Conservation (phyloP, 2,329 filamentous ascomycete genomes). For the Byssothecium circinans region DNA sequence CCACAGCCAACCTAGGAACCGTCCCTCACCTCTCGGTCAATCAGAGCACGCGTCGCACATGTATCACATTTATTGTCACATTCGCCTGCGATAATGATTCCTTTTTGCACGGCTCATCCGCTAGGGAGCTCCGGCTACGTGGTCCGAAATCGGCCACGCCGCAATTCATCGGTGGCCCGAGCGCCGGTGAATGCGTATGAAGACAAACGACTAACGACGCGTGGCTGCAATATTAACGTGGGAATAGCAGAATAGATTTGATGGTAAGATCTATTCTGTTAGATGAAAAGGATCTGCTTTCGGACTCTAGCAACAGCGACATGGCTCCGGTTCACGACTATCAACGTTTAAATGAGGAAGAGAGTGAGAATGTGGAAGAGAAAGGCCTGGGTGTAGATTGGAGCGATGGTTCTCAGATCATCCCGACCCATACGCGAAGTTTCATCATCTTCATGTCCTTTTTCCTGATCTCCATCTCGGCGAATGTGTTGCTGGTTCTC, state of each 20-base stretch:
- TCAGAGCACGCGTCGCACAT: slow-evolving; percentile 19
- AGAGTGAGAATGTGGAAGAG: slow-evolving; percentile 27
- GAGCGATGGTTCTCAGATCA: slow-evolving; percentile 30
- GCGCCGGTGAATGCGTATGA: slow-evolving; percentile 17
- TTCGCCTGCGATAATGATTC: slow-evolving; percentile 27
- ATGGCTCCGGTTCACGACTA: slow-evolving; percentile 32
- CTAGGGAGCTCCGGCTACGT: slow-evolving; percentile 3
- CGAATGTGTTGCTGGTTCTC: slow-evolving; percentile 34
- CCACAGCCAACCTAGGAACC: background rate
- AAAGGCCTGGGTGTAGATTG: slow-evolving; percentile 23
- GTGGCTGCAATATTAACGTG: background rate
- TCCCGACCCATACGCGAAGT: slow-evolving; percentile 28
- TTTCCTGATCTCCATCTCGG: slow-evolving; percentile 32
- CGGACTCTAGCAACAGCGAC: background rate
- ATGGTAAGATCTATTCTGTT: background rate
- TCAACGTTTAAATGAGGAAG: slow-evolving; percentile 27
- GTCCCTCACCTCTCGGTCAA: slow-evolving; percentile 14
- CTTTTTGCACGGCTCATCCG: slow-evolving; percentile 16
- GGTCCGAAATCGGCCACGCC: slow-evolving; percentile 12
- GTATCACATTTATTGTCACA: slow-evolving; percentile 23
- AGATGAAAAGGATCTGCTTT: background rate
- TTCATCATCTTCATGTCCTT: slow-evolving; percentile 31
- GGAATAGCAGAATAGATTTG: too few species aligned
- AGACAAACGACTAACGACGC: slow-evolving; percentile 8
- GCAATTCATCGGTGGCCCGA: slow-evolving; percentile 29